A percentile compares a stretch with the other conserved stretches of the same genome.
These are phyloP conservation scores for Tritrichomonas foetus DNA, from an alignment of 208 protist genomes.

Conservation along the genomic window DNA sequence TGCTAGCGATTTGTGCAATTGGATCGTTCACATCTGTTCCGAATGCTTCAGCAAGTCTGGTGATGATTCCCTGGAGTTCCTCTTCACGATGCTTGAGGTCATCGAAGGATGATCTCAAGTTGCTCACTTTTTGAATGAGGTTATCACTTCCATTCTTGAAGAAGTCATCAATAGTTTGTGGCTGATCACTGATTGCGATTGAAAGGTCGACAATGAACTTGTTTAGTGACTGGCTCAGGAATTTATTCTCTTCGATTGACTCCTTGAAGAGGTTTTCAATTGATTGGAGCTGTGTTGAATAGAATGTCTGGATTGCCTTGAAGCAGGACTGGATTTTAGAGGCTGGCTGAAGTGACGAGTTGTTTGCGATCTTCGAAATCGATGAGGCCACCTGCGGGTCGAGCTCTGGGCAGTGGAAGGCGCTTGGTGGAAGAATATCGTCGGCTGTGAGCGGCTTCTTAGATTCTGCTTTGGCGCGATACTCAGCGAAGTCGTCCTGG, in stretches of 20 bases:
- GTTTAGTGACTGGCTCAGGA: not conserved
- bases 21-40: too few species aligned
- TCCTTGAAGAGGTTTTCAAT: not conserved
- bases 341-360: not conserved
- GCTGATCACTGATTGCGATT: not conserved
- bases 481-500: not conserved
- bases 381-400: not conserved
- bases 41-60: too few species aligned
- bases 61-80: too few species aligned
- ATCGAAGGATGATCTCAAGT: too few species aligned
- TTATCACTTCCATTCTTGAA: not conserved
- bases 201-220: slow-evolving; percentile 1
- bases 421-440: not conserved
- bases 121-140: not conserved
- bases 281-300: not conserved
- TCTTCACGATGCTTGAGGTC: too few species aligned
- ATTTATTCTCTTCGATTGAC: too few species aligned
- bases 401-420: not conserved
- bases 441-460: not conserved
- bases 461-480: too few species aligned
- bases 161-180: not conserved
- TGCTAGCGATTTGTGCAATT: too few species aligned
- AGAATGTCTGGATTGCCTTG: not conserved
- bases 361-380: not conserved
- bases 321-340: not conserved